Conservation (phyloP, 345 rosid species). For the Raphanus raphanistrum region DNA sequence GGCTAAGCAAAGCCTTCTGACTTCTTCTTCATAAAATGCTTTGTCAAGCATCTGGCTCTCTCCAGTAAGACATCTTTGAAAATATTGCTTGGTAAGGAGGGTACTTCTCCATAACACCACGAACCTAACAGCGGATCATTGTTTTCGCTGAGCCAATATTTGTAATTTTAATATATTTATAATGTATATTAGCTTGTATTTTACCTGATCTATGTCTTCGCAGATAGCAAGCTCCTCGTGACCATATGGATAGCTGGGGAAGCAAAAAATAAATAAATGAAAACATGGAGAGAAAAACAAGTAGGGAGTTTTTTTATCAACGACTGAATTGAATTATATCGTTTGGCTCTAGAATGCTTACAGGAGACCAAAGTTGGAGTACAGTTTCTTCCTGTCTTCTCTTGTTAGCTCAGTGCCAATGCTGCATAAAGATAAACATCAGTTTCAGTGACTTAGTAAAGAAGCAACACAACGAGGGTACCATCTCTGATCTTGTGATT, state of each 20-base stretch:
- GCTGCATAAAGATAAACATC: slow-evolving; percentile 44
- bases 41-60: slow-evolving; percentile 99
- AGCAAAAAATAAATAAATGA: slow-evolving; percentile 10
- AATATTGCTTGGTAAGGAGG: slow-evolving; percentile 94
- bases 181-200: slow-evolving; percentile 2
- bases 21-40: slow-evolving; percentile 98
- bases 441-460: not conserved
- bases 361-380: slow-evolving; percentile 95
- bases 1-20: slow-evolving; percentile 94
- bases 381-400: slow-evolving; percentile 93
- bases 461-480: not conserved
- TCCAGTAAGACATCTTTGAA: slow-evolving; percentile 81
- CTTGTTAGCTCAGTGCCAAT: slow-evolving; percentile 99
- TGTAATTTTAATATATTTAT: not conserved
- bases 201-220: slow-evolving; percentile 88
- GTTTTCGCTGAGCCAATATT: not conserved
- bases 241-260: slow-evolving; percentile 70
- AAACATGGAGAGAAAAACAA: slow-evolving; percentile 19
- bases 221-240: slow-evolving; percentile 90
- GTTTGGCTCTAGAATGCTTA: slow-evolving; percentile 29
- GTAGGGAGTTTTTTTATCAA: not conserved
- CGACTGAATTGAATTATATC: not conserved
- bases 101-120: slow-evolving; percentile 84
- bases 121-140: slow-evolving; percentile 54
- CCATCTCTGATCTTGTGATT: not conserved